phyloP scores from a whole-genome alignment of 1,284 basidiomycete species.

The Phellopilus nigrolimitatus region DNA sequence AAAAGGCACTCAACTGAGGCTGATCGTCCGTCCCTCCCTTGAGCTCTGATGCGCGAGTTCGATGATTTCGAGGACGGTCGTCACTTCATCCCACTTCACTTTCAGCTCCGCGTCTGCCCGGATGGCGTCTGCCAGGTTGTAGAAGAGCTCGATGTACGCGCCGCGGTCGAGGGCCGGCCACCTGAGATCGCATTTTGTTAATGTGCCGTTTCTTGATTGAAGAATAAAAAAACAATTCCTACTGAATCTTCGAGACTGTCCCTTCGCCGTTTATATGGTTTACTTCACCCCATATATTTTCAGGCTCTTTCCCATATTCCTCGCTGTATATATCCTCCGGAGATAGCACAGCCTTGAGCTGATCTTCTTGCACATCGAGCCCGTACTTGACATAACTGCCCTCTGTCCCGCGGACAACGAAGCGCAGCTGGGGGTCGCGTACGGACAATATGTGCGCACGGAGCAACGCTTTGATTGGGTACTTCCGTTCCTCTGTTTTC shows the following conservation, averaged over 20 bases:
- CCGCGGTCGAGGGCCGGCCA: slow-evolving; percentile 64
- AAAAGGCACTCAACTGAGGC: no score
- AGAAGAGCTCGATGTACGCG: slow-evolving; percentile 57
- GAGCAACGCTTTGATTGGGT: slow-evolving; percentile 65
- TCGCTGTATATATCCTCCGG: slow-evolving; percentile 44
- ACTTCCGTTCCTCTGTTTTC: slow-evolving; percentile 35
- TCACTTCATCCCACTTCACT: slow-evolving; percentile 70
- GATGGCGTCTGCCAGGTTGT: slow-evolving; percentile 60
- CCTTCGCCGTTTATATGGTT: slow-evolving; percentile 47
- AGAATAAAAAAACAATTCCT: slow-evolving; percentile 23
- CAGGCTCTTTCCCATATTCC: slow-evolving; percentile 54
- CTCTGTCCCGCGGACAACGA: slow-evolving; percentile 60
- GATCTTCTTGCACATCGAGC: slow-evolving; percentile 75
- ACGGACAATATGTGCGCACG: slow-evolving; percentile 68
- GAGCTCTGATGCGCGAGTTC: slow-evolving; percentile 65
- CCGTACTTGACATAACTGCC: slow-evolving; percentile 76
- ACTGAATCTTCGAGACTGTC: slow-evolving; percentile 47
- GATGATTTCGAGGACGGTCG: slow-evolving; percentile 66
- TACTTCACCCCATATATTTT: slow-evolving; percentile 53
- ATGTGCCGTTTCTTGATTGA: slow-evolving; percentile 1
- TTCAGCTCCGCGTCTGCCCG: slow-evolving; percentile 45
- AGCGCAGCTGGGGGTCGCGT: slow-evolving; percentile 62
- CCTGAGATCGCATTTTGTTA: slow-evolving; percentile 32
- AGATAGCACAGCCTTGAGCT: slow-evolving; percentile 49
- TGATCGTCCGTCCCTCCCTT: slow-evolving; percentile 49